Conservation (phyloP, 306 rosid species). For the Cajanus cajan region DNA sequence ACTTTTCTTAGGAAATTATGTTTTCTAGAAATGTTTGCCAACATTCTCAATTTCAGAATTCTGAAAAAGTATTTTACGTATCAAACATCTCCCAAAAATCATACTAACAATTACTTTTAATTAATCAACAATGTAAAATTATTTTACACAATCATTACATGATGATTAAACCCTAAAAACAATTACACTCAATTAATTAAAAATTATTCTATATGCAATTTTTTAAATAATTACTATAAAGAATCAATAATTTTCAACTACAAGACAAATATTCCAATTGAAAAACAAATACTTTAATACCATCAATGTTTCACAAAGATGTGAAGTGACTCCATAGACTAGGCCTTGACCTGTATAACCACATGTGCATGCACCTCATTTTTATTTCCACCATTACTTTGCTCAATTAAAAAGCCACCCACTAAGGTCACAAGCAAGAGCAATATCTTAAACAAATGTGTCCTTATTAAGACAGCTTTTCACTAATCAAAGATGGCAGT, state of each 20-base stretch:
- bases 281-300: conserved; percentile 13
- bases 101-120: not conserved
- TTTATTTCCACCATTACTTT: conserved; percentile 24
- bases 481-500: conserved; percentile 34
- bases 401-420: conserved; percentile 30
- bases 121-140: too few species aligned
- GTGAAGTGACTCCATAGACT: conserved; percentile 33
- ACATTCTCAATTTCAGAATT: too few species aligned
- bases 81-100: too few species aligned
- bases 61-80: too few species aligned
- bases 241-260: not conserved
- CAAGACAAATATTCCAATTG: not conserved
- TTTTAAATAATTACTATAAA: too few species aligned
- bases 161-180: too few species aligned
- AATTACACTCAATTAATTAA: too few species aligned
- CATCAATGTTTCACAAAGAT: conserved; percentile 21
- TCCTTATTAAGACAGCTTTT: conserved; percentile 34
- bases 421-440: conserved; percentile 28
- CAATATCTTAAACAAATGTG: conserved; percentile 21
- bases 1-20: too few species aligned
- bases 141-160: too few species aligned
- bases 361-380: conserved; percentile 33
- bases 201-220: too few species aligned
- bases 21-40: too few species aligned
- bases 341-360: not conserved